A percentile compares a stretch with the other conserved stretches of the same genome.
Evolutionary conservation across 371 early-diverging fungal genomes (phyloP).

Genomic region (Rhizopus sp.): DNA sequence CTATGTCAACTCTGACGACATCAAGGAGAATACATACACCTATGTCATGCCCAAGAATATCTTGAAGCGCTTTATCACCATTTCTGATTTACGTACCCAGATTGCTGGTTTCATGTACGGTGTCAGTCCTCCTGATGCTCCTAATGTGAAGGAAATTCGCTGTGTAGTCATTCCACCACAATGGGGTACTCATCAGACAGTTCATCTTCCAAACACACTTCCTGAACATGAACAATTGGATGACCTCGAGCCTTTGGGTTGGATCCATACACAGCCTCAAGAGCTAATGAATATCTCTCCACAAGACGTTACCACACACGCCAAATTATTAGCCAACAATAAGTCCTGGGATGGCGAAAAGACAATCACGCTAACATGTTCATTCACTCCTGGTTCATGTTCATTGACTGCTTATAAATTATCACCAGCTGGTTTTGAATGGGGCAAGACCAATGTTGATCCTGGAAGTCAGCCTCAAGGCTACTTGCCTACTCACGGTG

Average conservation of each 20-base stretch:
- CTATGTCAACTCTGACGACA: constrained; percentile 93
- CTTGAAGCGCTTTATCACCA: constrained; percentile 92
- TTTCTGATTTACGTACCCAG: constrained; percentile 95
- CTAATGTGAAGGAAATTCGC: constrained; percentile 95
- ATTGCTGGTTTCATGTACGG: constrained; percentile 96
- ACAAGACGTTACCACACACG: constrained; percentile 90
- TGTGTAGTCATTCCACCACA: constrained; percentile 96
- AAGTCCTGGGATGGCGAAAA: constrained; percentile 96
- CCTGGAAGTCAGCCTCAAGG: constrained; percentile 82
- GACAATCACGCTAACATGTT: constrained; percentile 87
- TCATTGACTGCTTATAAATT: constrained; percentile 94
- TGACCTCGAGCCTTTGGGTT: constrained; percentile 95
- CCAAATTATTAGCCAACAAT: constrained; percentile 84
- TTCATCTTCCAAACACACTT: constrained; percentile 85
- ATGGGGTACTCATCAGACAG: constrained; percentile 94
- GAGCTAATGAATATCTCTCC: constrained; percentile 91
- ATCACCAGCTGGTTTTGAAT: constrained; percentile 94
- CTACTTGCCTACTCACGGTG: constrained; percentile 86
- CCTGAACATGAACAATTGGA: constrained; percentile 92
- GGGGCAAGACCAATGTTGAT: constrained; percentile 88
- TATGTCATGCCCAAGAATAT: constrained; percentile 97
- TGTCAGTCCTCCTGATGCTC: constrained; percentile 88
- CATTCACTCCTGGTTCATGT: constrained; percentile 97
- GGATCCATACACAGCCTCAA: constrained; percentile 97
- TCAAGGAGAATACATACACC: constrained; percentile 87